Evolutionary conservation across 148 eudicot species (phyloP).

Genomic region (Simmondsia chinensis): DNA sequence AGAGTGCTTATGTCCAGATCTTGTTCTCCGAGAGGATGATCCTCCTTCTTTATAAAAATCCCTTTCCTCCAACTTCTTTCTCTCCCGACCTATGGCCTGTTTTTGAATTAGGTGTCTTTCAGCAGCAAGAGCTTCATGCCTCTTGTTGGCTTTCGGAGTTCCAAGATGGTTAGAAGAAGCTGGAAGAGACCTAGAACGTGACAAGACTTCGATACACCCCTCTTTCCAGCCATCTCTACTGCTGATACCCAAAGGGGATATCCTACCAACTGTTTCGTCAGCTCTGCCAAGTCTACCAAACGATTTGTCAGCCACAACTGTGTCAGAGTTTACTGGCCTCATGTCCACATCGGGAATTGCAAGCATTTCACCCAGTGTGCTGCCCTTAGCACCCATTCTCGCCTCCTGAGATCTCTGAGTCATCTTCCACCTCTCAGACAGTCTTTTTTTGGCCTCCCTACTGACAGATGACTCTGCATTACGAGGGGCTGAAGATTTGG

Average conservation of each 20-base stretch:
- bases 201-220: slow-evolving; percentile 18
- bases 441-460: slow-evolving; percentile 72
- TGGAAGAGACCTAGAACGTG: slow-evolving; percentile 42
- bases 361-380: slow-evolving; percentile 87
- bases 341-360: slow-evolving; percentile 35
- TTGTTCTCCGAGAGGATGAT: slow-evolving; percentile 16
- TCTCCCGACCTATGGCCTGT: slow-evolving; percentile 20
- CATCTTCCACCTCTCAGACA: slow-evolving; percentile 87
- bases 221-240: slow-evolving; percentile 80
- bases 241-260: slow-evolving; percentile 58
- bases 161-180: slow-evolving; percentile 20
- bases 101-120: slow-evolving; percentile 23
- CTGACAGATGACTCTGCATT: slow-evolving; percentile 50
- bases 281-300: slow-evolving; percentile 14
- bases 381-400: slow-evolving; percentile 34
- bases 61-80: slow-evolving; percentile 24
- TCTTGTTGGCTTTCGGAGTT: slow-evolving; percentile 25
- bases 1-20: slow-evolving; percentile 20
- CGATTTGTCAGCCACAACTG: slow-evolving; percentile 18
- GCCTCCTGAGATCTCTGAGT: slow-evolving; percentile 39
- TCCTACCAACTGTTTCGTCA: slow-evolving; percentile 10
- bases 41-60: slow-evolving; percentile 14
- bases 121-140: slow-evolving; percentile 19
- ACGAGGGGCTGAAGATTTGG: slow-evolving; percentile 23
- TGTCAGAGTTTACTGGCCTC: slow-evolving; percentile 20